A percentile compares a stretch with the other conserved stretches of the same genome.
phyloP scores from a whole-genome alignment of 768 basidiomycete genomes.

The Amanita polypyramis region DNA sequence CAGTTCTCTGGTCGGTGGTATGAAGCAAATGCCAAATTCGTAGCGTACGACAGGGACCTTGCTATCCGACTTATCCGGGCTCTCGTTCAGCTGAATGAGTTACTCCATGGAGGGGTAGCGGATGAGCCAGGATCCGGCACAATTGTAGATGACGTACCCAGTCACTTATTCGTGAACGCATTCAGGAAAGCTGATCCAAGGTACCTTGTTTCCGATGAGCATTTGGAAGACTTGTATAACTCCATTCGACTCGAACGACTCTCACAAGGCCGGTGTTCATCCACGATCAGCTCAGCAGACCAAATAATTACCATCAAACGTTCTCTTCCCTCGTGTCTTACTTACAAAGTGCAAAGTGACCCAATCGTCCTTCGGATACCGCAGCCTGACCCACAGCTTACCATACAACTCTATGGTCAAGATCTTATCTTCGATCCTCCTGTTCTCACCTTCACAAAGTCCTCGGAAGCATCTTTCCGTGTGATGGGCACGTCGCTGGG shows the following conservation, averaged over 20 bases:
- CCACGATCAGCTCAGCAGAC: slow-evolving; percentile 31
- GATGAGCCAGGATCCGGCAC: slow-evolving; percentile 47
- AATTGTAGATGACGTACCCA: slow-evolving; percentile 50
- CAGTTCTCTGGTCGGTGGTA: slow-evolving; percentile 87
- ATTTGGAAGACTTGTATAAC: slow-evolving; percentile 67
- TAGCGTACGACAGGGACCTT: slow-evolving; percentile 77
- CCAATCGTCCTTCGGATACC: slow-evolving; percentile 81
- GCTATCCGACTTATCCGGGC: slow-evolving; percentile 69
- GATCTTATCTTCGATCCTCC: slow-evolving; percentile 86
- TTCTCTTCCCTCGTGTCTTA: slow-evolving; percentile 65
- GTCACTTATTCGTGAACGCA: slow-evolving; percentile 73
- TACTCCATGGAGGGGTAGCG: slow-evolving; percentile 67
- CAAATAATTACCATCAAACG: slow-evolving; percentile 63
- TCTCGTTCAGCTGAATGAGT: slow-evolving; percentile 82
- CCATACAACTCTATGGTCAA: slow-evolving; percentile 78
- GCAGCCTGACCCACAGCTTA: slow-evolving; percentile 71
- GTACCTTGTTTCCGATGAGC: slow-evolving; percentile 59
- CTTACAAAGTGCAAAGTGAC: slow-evolving; percentile 83
- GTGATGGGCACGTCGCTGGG: slow-evolving; percentile 84
- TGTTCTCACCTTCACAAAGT: slow-evolving; percentile 66
- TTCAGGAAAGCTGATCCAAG: slow-evolving; percentile 74
- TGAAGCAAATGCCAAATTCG: slow-evolving; percentile 70
- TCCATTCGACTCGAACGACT: slow-evolving; percentile 68
- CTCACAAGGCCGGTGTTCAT: slow-evolving; percentile 51
- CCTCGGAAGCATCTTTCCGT: slow-evolving; percentile 79